These are phyloP conservation scores for Ceratocystiopsis sp. DNA, from an alignment of 2,329 filamentous ascomycete genomes.

Conservation along the genomic window DNA sequence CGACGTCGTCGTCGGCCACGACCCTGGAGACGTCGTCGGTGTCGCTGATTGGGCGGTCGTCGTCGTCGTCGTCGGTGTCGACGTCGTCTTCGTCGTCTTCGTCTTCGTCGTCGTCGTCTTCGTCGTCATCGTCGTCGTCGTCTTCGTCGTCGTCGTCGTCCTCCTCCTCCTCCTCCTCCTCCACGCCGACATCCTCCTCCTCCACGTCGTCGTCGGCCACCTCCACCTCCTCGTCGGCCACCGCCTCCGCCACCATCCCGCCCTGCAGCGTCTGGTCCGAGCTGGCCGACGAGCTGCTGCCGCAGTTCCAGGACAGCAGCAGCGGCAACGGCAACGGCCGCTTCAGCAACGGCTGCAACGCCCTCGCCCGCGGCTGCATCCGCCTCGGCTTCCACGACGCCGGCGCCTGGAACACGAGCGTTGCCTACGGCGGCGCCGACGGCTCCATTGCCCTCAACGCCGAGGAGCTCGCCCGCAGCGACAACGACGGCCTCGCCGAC, in stretches of 20 bases:
- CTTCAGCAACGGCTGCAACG: slow-evolving; percentile 21
- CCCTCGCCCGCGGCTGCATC: slow-evolving; percentile 24
- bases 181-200: background rate
- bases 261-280: slow-evolving; percentile 20
- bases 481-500: slow-evolving; percentile 27
- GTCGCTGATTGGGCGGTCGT: background rate
- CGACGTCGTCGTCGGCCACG: background rate
- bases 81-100: too few relatives aligned
- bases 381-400: slow-evolving; percentile 30
- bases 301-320: slow-evolving; percentile 15
- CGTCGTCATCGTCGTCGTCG: background rate
- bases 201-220: background rate
- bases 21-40: background rate
- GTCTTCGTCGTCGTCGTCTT: background rate
- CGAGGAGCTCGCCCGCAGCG: slow-evolving; percentile 18
- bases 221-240: background rate
- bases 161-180: background rate
- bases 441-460: slow-evolving; percentile 25
- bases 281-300: slow-evolving; percentile 19
- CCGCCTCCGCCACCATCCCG: slow-evolving; percentile 7
- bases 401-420: slow-evolving; percentile 21
- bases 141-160: background rate
- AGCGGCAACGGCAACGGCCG: slow-evolving; percentile 25
- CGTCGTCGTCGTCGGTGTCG: background rate
- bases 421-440: slow-evolving; percentile 23